Conservation (phyloP, 495 filamentous ascomycete genomes). For the Xylaria nigripes region DNA sequence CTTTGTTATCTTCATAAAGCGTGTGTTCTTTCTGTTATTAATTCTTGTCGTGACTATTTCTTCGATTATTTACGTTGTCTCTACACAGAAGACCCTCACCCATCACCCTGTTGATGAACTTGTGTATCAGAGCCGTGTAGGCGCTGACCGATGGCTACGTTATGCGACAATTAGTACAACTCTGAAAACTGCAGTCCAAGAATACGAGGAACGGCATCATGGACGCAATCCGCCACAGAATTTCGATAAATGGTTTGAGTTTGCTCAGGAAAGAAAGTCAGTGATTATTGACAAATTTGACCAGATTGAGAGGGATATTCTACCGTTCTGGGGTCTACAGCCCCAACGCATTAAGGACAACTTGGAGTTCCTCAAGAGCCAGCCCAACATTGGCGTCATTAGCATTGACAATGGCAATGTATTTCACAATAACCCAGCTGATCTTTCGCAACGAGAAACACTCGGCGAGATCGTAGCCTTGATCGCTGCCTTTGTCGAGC, state of each 20-base stretch:
- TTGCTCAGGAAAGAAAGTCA: constrained; percentile 54
- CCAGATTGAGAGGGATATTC: constrained; percentile 59
- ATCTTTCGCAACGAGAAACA: constrained; percentile 42
- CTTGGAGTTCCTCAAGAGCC: constrained; percentile 17
- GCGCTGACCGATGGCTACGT: constrained; percentile 36
- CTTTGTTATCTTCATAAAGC: constrained; percentile 32
- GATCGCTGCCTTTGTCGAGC: constrained; percentile 58
- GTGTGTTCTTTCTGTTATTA: constrained; percentile 29
- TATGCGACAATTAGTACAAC: constrained; percentile 43
- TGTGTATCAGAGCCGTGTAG: constrained; percentile 42
- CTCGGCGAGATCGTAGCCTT: constrained; percentile 56
- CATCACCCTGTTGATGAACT: constrained; percentile 30
- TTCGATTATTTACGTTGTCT: constrained; percentile 24
- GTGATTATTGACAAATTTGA: constrained; percentile 68
- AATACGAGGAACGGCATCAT: constrained; percentile 49
- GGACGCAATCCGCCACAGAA: constrained; percentile 50
- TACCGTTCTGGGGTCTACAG: constrained; percentile 64
- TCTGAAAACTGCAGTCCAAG: constrained; percentile 44
- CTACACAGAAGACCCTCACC: constrained; percentile 13
- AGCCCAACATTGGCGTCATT: constrained; percentile 23
- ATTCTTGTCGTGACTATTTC: constrained; percentile 24
- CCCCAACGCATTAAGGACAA: constrained; percentile 51
- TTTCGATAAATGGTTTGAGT: constrained; percentile 70
- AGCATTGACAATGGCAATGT: constrained; percentile 44
- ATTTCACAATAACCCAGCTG: constrained; percentile 34